Base-by-base conservation (phyloP, 306 rosid species). In the Potentilla sterilis region DNA sequence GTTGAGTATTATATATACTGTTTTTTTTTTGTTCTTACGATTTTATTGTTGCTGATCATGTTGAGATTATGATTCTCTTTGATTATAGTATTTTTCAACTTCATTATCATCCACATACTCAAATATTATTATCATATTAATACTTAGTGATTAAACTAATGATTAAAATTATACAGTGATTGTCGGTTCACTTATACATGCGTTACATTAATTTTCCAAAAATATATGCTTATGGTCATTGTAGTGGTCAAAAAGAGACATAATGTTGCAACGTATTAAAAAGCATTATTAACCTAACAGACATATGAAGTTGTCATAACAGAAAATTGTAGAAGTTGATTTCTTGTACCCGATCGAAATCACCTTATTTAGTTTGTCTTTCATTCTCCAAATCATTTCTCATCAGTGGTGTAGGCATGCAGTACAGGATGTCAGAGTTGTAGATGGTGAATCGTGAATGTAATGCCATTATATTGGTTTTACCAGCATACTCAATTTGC, bases 381-480 rank as follows among this genome's bases (percentile, higher is more conserved):
- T 13, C 28, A 28, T 28, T 15, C 38, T 35, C 28, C 6, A 61
- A 61, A 61, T 61, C n/a, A 61, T 61, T 61, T 61, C 9, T 32
- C 66, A 28, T 28, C 28, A 28, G 28, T 28, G 28, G 16, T 13
- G 34, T 24, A 57, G 63, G 63, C 35, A 49, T 40, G 24, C 70
- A 14, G 34, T 32, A 2, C 14, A 46, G 51, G 51, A 59, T 70
- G 81, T 72, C 67, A 71, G 77, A 64, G 19, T 47, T 32, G 76
- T 78, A 34, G 76, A 15, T n/a, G 77, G n/a, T 48, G 37, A 37
- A 15, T n/a, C 73, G n/a, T 48, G 37, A 37, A 22, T n/a, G 59
- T 9, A 58, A 19, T 58, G 43, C 24, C 55, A 61, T 69, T 58
- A 59, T 52, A 67, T 74, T 67, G 70, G 16, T 70, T 52, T 75